These are phyloP conservation scores for Theobroma cacao DNA, from an alignment of 345 rosid genomes.

Conservation along the genomic window DNA sequence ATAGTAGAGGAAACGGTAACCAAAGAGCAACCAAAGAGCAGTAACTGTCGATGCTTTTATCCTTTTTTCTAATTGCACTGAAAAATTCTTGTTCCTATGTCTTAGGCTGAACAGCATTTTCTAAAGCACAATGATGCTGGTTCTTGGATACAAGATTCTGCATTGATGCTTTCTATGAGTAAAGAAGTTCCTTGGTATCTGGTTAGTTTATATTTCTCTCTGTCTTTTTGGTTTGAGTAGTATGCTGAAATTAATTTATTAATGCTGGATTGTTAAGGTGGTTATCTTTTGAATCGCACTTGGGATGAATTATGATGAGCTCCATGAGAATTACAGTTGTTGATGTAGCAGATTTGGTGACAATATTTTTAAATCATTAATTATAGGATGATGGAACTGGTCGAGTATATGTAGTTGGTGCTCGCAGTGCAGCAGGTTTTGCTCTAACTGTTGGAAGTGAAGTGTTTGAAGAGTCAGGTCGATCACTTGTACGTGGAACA, in stretches of 20 bases:
- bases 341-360: neutral
- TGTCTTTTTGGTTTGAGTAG: neutral
- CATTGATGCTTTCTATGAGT: conserved; percentile 84
- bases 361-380: neutral
- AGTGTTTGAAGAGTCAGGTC: conserved; percentile 91
- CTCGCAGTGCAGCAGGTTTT: conserved; percentile 70
- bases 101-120: conserved; percentile 90
- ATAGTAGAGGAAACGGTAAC: conserved; percentile 77
- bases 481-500: conserved; percentile 91
- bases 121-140: conserved; percentile 95
- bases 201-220: conserved; percentile 43
- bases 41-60: neutral
- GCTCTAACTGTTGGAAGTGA: conserved; percentile 65
- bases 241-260: conserved; percentile 8
- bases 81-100: conserved; percentile 14
- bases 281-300: neutral
- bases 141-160: conserved; percentile 98
- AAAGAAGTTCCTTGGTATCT: conserved; percentile 98
- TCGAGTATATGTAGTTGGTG: conserved; percentile 68
- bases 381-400: conserved; percentile 83
- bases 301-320: conserved; percentile 2
- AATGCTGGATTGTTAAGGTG: conserved; percentile 9
- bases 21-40: no score
- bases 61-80: neutral
- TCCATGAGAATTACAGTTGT: neutral